phyloP scores from a whole-genome alignment of 345 rosid genomes.

The Lumnitzera racemosa region DNA sequence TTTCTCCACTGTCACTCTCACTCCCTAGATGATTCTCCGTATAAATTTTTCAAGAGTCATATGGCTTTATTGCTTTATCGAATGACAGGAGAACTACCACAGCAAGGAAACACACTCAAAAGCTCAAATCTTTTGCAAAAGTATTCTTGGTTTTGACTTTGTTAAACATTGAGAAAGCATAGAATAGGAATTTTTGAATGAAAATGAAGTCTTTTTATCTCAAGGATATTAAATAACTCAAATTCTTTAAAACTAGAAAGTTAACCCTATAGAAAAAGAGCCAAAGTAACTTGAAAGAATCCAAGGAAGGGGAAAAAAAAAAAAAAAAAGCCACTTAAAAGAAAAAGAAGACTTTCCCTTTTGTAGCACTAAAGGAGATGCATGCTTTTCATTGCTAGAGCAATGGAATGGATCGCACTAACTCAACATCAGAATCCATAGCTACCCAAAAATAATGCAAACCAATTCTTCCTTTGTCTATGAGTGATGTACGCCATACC shows the following conservation, averaged over 20 bases:
- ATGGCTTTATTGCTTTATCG: neutral
- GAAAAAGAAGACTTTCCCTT: slow-evolving; percentile 23
- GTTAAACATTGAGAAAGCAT: slow-evolving; percentile 3
- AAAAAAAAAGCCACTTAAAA: slow-evolving; percentile 11
- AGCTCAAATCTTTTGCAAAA: neutral
- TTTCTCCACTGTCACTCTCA: no score
- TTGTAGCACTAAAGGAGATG: slow-evolving; percentile 16
- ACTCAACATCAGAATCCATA: neutral
- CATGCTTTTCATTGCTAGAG: slow-evolving; percentile 4
- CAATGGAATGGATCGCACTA: slow-evolving; percentile 8
- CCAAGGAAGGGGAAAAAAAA: slow-evolving; percentile 10
- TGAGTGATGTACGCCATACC: neutral
- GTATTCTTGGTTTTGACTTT: neutral
- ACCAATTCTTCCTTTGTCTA: neutral
- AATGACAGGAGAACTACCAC: neutral
- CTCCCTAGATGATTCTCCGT: no score
- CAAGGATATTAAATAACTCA: neutral
- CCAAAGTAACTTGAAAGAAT: slow-evolving; percentile 17
- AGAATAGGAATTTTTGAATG: neutral
- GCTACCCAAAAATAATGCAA: neutral
- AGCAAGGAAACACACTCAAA: neutral
- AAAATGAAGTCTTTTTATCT: neutral
- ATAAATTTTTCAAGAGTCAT: no score
- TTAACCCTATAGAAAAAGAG: slow-evolving; percentile 7
- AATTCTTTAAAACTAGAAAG: slow-evolving; percentile 11